A percentile compares a stretch with the other conserved stretches of the same genome.
These are phyloP conservation scores for Aspergillus brunneoviolaceus DNA, from an alignment of 2,329 filamentous ascomycete species.

Conservation along the genomic window DNA sequence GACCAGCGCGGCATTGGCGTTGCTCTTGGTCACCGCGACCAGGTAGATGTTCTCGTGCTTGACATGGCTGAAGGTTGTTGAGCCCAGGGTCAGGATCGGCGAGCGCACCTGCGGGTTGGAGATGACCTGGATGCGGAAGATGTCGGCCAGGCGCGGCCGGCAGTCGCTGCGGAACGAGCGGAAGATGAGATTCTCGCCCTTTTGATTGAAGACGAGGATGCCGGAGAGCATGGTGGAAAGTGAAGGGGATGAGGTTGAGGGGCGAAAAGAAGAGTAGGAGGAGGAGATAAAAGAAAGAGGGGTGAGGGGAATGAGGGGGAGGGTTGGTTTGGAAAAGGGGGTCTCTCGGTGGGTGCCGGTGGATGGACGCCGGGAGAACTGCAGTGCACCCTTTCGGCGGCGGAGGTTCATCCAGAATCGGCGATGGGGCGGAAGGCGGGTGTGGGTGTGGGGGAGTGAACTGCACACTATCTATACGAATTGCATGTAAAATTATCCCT, in stretches of 20 bases:
- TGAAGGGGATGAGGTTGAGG: slow-evolving; percentile 5
- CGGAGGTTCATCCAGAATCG: not conserved
- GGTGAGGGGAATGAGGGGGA: slow-evolving; percentile 4
- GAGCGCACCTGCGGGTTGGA: slow-evolving; percentile 97
- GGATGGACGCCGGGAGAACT: slow-evolving; percentile 5
- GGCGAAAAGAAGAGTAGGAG: not conserved
- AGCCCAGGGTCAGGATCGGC: slow-evolving; percentile 93
- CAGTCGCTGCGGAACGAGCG: slow-evolving; percentile 98
- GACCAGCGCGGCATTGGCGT: slow-evolving; percentile 95
- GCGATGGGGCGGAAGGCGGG: not conserved
- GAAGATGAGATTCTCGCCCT: slow-evolving; percentile 99
- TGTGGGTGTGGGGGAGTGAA: not conserved
- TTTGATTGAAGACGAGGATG: slow-evolving; percentile 98
- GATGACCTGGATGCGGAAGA: slow-evolving; percentile 99
- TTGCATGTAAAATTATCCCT: too few species aligned
- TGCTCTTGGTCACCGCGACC: slow-evolving; percentile 96
- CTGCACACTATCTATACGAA: too few species aligned
- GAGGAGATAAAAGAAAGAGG: not conserved
- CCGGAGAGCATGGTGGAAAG: slow-evolving; percentile 79
- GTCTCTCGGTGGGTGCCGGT: not conserved
- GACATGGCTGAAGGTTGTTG: slow-evolving; percentile 98
- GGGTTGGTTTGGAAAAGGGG: slow-evolving; percentile 6
- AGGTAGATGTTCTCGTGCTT: slow-evolving; percentile 99
- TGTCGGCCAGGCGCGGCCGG: slow-evolving; percentile 92
- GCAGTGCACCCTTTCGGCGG: slow-evolving; percentile 5